Evolutionary conservation across 768 basidiomycete species (phyloP), one percentile per base, ranked within the genome.

Genomic region (Naganishia kalamii): DNA sequence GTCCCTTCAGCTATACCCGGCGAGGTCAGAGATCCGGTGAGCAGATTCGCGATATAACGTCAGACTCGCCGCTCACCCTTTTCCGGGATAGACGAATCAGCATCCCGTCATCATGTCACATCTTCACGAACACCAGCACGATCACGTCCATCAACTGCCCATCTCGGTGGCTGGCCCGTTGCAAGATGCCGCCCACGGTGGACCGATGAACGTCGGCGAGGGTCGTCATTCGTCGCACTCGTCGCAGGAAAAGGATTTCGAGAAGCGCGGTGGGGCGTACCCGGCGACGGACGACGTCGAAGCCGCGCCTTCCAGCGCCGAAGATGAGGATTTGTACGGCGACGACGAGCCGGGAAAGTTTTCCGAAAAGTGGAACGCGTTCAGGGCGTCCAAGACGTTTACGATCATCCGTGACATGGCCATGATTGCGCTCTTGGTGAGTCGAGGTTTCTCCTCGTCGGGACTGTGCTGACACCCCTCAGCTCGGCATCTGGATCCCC

Each of bases 401-500:
- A 21, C 25, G 8, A 60, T 66, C 27, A 61, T 60, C 3, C 21
- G 65, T 7, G 65, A 66, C 33, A 40, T 66, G 15, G 11, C 32
- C 19, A 23, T 60, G 49, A 66, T 66, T 40, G 65, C 1, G 12
- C 29, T 66, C 12, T 30, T 66, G 37, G 65, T 66, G 41, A 49
- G 59, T 44, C 15, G 4, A 5, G 2, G 32, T 29, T 49, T 10
- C 13, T 33, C 23, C 27, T n/a, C 21, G 32, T 13, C 27, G 6
- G 35, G 1, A 30, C 15, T 2, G n/a, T 17, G 23, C 35, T 29
- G n/a, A n/a, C 23, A 33, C 30, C 46, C 27, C 19, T 41, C 35
- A 66, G 65, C 47, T 66, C 48, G 65, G 65, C n/a, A 61, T 59
- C 59, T 66, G 65, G 65, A 61, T 66, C 32, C 65, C 64, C 25